Evolutionary conservation across 768 basidiomycete species (phyloP).

Genomic region (Hebeloma cylindrosporum): DNA sequence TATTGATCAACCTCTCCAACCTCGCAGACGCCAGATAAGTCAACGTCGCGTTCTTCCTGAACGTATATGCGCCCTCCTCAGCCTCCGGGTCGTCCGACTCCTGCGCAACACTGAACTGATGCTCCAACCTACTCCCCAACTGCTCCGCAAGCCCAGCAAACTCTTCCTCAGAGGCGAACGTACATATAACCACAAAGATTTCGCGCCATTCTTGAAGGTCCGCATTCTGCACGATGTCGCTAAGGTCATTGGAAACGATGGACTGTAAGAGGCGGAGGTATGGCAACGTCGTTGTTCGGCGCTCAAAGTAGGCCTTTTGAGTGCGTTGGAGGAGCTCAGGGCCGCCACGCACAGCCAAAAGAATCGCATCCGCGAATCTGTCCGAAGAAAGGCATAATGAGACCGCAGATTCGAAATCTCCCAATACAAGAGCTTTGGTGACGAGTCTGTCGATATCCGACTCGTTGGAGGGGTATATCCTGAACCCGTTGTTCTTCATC

Average conservation of each 20-base stretch:
- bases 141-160: conserved; percentile 89
- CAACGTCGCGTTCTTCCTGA: conserved; percentile 85
- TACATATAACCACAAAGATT: conserved; percentile 94
- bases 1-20: conserved; percentile 82
- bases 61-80: conserved; percentile 43
- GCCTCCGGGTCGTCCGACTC: conserved; percentile 47
- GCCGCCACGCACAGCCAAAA: conserved; percentile 90
- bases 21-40: conserved; percentile 92
- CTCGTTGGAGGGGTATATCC: conserved; percentile 86
- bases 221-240: conserved; percentile 94
- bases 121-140: conserved; percentile 88
- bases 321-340: conserved; percentile 83
- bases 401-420: conserved; percentile 94
- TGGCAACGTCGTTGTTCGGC: conserved; percentile 68
- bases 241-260: conserved; percentile 88
- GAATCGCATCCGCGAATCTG: conserved; percentile 91
- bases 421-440: conserved; percentile 90
- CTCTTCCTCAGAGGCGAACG: conserved; percentile 84
- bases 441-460: conserved; percentile 85
- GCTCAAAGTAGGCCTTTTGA: conserved; percentile 92
- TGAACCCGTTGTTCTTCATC: conserved; percentile 81
- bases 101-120: conserved; percentile 65
- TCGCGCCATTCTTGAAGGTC: conserved; percentile 95
- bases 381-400: conserved; percentile 86
- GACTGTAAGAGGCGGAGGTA: conserved; percentile 95